Conservation (phyloP, 78 protist species). For the Planoprotostelium fungivorum region DNA sequence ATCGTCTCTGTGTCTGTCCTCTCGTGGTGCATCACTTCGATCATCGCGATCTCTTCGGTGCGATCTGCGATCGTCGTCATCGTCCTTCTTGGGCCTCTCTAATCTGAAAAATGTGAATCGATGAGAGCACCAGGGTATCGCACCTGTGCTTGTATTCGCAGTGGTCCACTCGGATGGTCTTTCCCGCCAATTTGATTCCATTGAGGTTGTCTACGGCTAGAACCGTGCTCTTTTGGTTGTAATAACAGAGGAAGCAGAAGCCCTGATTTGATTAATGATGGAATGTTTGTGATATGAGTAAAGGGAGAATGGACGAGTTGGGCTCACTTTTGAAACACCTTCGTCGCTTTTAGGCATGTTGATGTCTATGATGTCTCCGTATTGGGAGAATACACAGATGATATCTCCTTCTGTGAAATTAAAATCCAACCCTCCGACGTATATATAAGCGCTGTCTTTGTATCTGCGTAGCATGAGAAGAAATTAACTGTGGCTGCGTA, state of each 20-base stretch:
- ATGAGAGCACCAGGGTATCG: too few relatives aligned
- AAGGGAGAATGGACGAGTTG: too few relatives aligned
- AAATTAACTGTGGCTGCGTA: slow-evolving; percentile 29
- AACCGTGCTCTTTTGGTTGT: slow-evolving; percentile 80
- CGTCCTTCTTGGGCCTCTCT: too few relatives aligned
- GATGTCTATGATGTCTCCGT: slow-evolving; percentile 70
- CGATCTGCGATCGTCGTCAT: too few relatives aligned
- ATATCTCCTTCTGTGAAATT: slow-evolving; percentile 73
- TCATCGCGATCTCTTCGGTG: too few relatives aligned
- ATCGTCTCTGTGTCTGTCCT: too few relatives aligned
- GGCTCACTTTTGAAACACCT: slow-evolving; percentile 74
- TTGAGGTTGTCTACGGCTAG: slow-evolving; percentile 93
- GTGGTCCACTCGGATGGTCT: slow-evolving; percentile 60
- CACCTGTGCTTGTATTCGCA: not conserved
- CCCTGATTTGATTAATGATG: too few relatives aligned
- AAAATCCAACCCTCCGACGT: slow-evolving; percentile 35
- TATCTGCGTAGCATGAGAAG: slow-evolving; percentile 19
- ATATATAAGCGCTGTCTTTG: slow-evolving; percentile 28
- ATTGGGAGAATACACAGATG: slow-evolving; percentile 71
- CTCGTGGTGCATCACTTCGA: too few relatives aligned
- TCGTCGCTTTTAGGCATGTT: slow-evolving; percentile 79
- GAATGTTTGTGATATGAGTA: too few relatives aligned
- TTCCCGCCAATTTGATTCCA: slow-evolving; percentile 62
- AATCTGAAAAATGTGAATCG: too few relatives aligned
- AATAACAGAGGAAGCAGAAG: slow-evolving; percentile 83